Evolutionary conservation across 306 rosid species (phyloP).

Genomic region (Gynostemma pentaphyllum): DNA sequence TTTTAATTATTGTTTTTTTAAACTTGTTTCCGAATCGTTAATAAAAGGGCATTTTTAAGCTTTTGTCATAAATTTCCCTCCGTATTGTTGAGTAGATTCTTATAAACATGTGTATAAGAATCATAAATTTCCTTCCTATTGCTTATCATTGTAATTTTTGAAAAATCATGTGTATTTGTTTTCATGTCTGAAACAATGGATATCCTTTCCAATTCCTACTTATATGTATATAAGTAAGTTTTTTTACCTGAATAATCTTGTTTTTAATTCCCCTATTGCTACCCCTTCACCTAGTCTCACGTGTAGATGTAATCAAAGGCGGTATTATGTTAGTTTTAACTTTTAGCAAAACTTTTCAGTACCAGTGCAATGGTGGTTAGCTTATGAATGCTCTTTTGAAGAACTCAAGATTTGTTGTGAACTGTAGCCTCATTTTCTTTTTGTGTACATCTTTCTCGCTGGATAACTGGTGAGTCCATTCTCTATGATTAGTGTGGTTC

Average conservation of each 20-base stretch:
- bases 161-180: too few species aligned
- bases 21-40: not conserved
- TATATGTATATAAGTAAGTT: too few species aligned
- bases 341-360: too few species aligned
- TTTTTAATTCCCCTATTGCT: not conserved
- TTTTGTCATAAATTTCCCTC: too few species aligned
- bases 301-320: not conserved
- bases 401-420: not conserved
- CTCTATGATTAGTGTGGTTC: not conserved
- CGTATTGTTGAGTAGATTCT: not conserved
- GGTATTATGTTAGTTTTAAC: not conserved
- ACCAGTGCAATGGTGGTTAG: not conserved
- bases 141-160: not conserved
- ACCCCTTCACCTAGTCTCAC: not conserved
- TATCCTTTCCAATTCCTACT: too few species aligned
- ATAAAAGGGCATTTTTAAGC: not conserved
- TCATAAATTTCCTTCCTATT: too few species aligned
- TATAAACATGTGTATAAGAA: not conserved
- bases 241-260: constrained; percentile 1
- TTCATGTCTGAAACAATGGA: not conserved
- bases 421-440: not conserved
- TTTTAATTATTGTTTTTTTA: too few species aligned
- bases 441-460: not conserved
- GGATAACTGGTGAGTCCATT: not conserved
- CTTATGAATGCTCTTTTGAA: not conserved